Conservation (phyloP, 495 filamentous ascomycete genomes). For the Podospora tetraspora region DNA sequence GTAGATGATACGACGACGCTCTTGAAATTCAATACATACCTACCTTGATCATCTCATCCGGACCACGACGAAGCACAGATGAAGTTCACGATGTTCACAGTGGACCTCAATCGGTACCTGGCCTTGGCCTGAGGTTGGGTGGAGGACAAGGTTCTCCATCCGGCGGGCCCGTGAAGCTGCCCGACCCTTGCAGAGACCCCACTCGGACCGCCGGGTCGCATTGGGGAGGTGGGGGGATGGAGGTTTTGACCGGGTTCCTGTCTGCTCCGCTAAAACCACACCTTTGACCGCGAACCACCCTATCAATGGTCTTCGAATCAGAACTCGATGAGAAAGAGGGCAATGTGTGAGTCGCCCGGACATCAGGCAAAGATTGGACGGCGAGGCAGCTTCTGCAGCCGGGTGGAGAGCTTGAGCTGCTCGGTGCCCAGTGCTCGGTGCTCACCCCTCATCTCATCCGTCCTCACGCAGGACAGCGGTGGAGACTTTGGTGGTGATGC, state of each 20-base stretch:
- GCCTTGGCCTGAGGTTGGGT: neutral
- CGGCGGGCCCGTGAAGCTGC: neutral
- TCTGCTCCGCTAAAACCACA: neutral
- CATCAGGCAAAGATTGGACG: conserved; percentile 1
- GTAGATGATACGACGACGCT: neutral
- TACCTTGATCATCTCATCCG: neutral
- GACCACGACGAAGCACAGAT: neutral
- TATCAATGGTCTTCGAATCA: neutral
- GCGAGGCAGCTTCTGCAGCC: conserved; percentile 6
- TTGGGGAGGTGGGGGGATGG: neutral
- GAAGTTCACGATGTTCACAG: neutral
- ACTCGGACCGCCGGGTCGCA: neutral
- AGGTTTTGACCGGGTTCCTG: neutral
- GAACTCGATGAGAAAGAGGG: neutral
- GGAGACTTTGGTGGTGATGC: neutral
- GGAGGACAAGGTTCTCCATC: neutral
- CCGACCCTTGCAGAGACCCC: neutral
- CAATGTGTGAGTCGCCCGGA: neutral
- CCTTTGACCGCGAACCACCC: neutral
- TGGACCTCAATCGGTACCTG: neutral
- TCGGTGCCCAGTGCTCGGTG: neutral
- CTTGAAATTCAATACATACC: neutral
- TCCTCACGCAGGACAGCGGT: neutral
- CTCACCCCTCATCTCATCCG: neutral
- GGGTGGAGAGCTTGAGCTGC: neutral